Evolutionary conservation across 2,329 filamentous ascomycete genomes (phyloP).

Genomic region (Neofusicoccum umdonicola): DNA sequence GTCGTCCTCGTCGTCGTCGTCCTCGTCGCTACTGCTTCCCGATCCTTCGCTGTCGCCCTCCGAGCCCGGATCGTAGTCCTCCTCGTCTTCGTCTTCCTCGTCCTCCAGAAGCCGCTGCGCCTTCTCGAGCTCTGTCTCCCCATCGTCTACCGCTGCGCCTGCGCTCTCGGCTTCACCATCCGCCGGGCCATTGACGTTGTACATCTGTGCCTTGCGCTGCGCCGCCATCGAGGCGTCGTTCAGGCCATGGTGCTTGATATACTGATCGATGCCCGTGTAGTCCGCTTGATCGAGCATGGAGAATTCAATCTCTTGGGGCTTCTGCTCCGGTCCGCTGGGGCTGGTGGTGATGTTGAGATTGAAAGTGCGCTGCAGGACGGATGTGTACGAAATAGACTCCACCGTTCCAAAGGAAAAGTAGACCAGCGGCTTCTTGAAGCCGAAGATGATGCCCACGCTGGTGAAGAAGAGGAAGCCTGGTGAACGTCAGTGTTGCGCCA

Average conservation of each 20-base stretch:
- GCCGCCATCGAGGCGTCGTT: slow-evolving; percentile 65
- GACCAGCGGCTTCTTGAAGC: slow-evolving; percentile 63
- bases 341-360: slow-evolving; percentile 53
- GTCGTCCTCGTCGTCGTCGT: slow-evolving; percentile 25
- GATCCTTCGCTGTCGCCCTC: slow-evolving; percentile 42
- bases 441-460: slow-evolving; percentile 60
- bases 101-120: slow-evolving; percentile 35
- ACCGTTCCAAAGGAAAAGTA: slow-evolving; percentile 62
- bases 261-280: slow-evolving; percentile 60
- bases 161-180: slow-evolving; percentile 23
- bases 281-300: slow-evolving; percentile 65
- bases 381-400: slow-evolving; percentile 62
- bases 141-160: slow-evolving; percentile 27
- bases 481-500: too few relatives aligned
- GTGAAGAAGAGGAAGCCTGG: slow-evolving; percentile 63
- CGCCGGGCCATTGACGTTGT: slow-evolving; percentile 49
- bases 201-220: slow-evolving; percentile 57
- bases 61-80: slow-evolving; percentile 42
- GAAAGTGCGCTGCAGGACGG: slow-evolving; percentile 64
- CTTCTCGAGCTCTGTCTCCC: slow-evolving; percentile 39
- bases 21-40: slow-evolving; percentile 35
- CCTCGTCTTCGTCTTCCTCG: slow-evolving; percentile 38
- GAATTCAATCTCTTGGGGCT: slow-evolving; percentile 59
- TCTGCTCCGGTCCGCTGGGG: slow-evolving; percentile 24
- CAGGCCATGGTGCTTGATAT: slow-evolving; percentile 59